Evolutionary conservation across 116 monocot species (phyloP).

Genomic region (Iris pallida): DNA sequence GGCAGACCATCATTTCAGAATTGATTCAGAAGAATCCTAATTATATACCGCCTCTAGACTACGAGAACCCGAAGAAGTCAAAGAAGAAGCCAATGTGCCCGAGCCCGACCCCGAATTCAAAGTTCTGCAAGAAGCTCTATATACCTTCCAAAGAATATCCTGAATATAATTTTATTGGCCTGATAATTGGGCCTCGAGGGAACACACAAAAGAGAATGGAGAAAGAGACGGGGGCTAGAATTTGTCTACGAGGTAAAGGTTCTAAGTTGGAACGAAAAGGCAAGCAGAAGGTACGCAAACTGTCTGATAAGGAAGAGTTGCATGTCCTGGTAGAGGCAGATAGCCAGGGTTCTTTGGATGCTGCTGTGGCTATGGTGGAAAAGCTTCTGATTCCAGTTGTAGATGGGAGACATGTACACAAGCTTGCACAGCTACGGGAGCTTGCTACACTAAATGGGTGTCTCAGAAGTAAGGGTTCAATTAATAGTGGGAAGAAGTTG

Average conservation of each 20-base stretch:
- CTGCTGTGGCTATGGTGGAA: conserved; percentile 24
- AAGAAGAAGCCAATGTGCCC: neutral
- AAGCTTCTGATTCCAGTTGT: conserved; percentile 22
- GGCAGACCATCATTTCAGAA: conserved; percentile 40
- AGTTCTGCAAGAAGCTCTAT: conserved; percentile 13
- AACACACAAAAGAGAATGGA: conserved; percentile 20
- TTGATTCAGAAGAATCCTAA: conserved; percentile 39
- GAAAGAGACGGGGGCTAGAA: conserved; percentile 16
- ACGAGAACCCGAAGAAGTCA: neutral
- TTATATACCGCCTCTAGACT: conserved; percentile 22
- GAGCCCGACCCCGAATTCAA: neutral
- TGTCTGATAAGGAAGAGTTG: conserved; percentile 1
- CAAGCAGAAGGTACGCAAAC: neutral
- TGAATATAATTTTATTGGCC: conserved; percentile 21
- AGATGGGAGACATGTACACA: conserved; percentile 7
- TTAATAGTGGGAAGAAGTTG: neutral
- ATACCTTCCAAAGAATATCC: conserved; percentile 19
- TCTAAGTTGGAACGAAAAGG: neutral
- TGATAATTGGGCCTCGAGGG: conserved; percentile 20
- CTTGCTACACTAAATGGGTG: conserved; percentile 12
- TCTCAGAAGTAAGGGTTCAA: neutral
- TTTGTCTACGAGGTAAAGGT: conserved; percentile 14
- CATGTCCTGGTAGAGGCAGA: conserved; percentile 21
- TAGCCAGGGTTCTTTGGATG: conserved; percentile 9
- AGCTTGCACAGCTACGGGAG: conserved; percentile 20